Conservation (phyloP, 495 filamentous ascomycete genomes). For the Hypoxylon fuscum region DNA sequence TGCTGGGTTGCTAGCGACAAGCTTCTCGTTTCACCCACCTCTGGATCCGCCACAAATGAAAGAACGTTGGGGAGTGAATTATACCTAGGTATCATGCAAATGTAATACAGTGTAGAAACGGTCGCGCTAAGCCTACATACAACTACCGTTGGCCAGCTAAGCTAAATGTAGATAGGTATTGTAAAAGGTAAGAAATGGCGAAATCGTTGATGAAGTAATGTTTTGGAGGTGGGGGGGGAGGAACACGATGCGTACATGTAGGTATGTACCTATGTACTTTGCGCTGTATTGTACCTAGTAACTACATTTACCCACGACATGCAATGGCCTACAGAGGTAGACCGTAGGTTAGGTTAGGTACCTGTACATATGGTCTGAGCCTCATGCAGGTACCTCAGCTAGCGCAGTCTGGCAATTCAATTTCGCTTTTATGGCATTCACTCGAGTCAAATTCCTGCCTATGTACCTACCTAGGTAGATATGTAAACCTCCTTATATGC, state of each 20-base stretch:
- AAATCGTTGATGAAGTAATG: conserved; percentile 28
- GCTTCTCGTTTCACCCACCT: background rate
- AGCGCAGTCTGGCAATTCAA: background rate
- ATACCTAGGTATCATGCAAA: background rate
- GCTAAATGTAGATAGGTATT: conserved; percentile 9
- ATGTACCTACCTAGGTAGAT: background rate
- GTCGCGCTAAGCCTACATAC: background rate
- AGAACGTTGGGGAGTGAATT: background rate
- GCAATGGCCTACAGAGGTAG: too few relatives aligned
- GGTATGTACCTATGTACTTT: background rate
- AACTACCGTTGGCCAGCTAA: background rate
- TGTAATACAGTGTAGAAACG: background rate
- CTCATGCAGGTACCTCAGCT: conserved; percentile 2
- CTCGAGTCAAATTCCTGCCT: background rate
- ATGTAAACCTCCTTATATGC: too few relatives aligned
- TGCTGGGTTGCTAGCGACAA: background rate
- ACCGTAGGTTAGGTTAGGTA: too few relatives aligned
- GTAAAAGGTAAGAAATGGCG: conserved; percentile 18
- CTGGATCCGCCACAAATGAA: background rate
- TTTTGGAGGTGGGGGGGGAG: conserved; percentile 23
- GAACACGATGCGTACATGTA: background rate
- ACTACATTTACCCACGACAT: too few relatives aligned
- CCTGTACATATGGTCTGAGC: background rate
- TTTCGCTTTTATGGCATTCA: background rate
- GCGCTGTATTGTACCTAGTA: background rate